These are phyloP conservation scores for Colletotrichum sp. DNA, from an alignment of 2,329 filamentous ascomycete species.

Conservation along the genomic window DNA sequence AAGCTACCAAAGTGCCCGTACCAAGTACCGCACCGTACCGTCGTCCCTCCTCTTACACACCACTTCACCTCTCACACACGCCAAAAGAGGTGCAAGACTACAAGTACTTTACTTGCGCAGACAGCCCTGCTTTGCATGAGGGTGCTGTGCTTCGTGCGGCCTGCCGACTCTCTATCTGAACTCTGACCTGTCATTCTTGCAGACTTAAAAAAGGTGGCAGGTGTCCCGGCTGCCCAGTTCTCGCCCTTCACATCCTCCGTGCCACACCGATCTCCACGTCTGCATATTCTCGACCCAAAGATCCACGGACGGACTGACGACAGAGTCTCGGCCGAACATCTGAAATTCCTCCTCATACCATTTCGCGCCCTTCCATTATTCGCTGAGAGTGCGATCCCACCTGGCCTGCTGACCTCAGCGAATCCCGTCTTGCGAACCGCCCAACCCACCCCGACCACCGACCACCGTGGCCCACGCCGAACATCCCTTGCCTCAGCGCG, in stretches of 20 bases:
- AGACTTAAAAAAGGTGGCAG: constrained; percentile 7
- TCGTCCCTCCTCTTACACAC: constrained; percentile 10
- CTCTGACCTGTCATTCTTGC: not conserved
- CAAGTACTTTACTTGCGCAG: not conserved
- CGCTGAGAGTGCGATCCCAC: not conserved
- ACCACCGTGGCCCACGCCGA: not conserved
- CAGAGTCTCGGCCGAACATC: not conserved
- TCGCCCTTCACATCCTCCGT: not conserved
- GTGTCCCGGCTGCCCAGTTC: not conserved
- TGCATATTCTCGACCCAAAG: not conserved
- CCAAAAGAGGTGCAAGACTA: not conserved
- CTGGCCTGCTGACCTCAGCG: not conserved
- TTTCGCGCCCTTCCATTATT: not conserved
- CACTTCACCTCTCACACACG: not conserved
- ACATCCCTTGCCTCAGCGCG: constrained; percentile 14
- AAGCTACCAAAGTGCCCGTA: not conserved
- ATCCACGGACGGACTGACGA: not conserved
- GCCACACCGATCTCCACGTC: not conserved
- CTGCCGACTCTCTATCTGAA: constrained; percentile 10
- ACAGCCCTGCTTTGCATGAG: not conserved
- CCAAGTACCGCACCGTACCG: not conserved
- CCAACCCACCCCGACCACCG: not conserved
- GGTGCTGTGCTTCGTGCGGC: not conserved
- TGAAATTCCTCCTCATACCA: not conserved
- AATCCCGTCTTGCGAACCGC: not conserved